A percentile compares a stretch with the other conserved stretches of the same genome.
Evolutionary conservation across 2,329 filamentous ascomycete species (phyloP).

Genomic region (Penicillium palitans): DNA sequence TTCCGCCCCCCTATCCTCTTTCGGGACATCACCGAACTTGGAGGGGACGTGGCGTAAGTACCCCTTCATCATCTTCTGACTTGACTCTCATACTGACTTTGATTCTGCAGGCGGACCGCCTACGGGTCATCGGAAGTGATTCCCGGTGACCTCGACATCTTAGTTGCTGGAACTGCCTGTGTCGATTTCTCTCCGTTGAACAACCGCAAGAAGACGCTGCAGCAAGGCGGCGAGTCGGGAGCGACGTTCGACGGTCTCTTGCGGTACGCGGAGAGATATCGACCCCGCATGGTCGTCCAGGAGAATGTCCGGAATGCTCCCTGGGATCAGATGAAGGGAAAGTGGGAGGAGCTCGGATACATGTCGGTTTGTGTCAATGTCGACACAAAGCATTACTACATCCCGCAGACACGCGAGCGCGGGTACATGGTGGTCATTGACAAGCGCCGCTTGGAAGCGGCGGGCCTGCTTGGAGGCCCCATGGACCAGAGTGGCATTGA

Average conservation of each 20-base stretch:
- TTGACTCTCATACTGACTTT: slow-evolving; percentile 8
- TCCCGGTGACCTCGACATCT: slow-evolving; percentile 60
- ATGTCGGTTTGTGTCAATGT: slow-evolving; percentile 50
- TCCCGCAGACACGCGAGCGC: slow-evolving; percentile 68
- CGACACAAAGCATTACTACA: slow-evolving; percentile 70
- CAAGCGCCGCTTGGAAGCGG: slow-evolving; percentile 24
- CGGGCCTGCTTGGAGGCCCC: slow-evolving; percentile 21
- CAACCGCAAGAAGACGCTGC: slow-evolving; percentile 52
- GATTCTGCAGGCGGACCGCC: slow-evolving; percentile 59
- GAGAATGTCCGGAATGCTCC: slow-evolving; percentile 68
- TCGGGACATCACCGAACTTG: slow-evolving; percentile 60
- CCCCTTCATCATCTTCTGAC: background rate
- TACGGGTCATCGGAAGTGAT: slow-evolving; percentile 62
- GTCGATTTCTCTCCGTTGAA: slow-evolving; percentile 73
- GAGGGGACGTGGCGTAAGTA: slow-evolving; percentile 51
- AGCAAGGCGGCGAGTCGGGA: slow-evolving; percentile 62
- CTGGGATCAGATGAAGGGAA: slow-evolving; percentile 55
- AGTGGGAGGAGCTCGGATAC: slow-evolving; percentile 58
- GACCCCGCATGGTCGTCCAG: slow-evolving; percentile 65
- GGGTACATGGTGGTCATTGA: slow-evolving; percentile 63
- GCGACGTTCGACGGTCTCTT: slow-evolving; percentile 65
- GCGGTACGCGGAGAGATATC: slow-evolving; percentile 54
- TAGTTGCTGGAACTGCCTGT: slow-evolving; percentile 73
- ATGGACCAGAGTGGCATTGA: slow-evolving; percentile 35
- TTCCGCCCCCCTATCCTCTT: slow-evolving; percentile 56